Conservation (phyloP, 768 basidiomycete genomes). For the Hygrophorus pudorinus region DNA sequence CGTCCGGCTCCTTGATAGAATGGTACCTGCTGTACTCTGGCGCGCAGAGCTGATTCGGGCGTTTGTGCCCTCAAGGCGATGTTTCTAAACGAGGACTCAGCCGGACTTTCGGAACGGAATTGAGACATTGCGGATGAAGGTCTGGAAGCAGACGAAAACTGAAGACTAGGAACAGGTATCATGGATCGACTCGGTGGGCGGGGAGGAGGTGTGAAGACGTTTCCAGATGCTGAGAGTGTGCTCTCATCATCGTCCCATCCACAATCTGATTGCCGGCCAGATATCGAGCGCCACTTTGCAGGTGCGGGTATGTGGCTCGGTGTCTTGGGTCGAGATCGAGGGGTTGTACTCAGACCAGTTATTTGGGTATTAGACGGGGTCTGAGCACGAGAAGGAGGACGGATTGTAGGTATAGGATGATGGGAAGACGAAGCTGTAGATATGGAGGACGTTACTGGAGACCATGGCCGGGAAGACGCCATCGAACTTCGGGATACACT, state of each 20-base stretch:
- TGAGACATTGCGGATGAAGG: slow-evolving; percentile 66
- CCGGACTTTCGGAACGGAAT: slow-evolving; percentile 46
- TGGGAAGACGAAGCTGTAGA: slow-evolving; percentile 56
- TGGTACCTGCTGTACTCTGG: slow-evolving; percentile 50
- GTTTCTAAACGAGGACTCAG: slow-evolving; percentile 32
- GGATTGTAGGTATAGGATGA: slow-evolving; percentile 29
- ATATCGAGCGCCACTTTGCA: slow-evolving; percentile 37
- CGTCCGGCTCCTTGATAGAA: slow-evolving; percentile 33
- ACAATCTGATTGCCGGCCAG: slow-evolving; percentile 34
- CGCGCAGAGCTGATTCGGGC: slow-evolving; percentile 52
- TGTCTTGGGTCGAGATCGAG: slow-evolving; percentile 67
- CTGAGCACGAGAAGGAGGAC: slow-evolving; percentile 50
- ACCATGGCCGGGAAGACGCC: slow-evolving; percentile 74
- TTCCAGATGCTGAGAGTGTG: slow-evolving; percentile 28
- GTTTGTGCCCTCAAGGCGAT: slow-evolving; percentile 51
- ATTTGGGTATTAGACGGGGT: slow-evolving; percentile 39
- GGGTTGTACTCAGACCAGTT: slow-evolving; percentile 31
- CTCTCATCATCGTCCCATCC: slow-evolving; percentile 39
- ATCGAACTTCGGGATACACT: slow-evolving; percentile 68
- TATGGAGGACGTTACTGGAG: slow-evolving; percentile 60
- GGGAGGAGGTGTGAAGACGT: slow-evolving; percentile 55
- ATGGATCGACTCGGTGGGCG: slow-evolving; percentile 77
- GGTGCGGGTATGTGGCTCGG: slow-evolving; percentile 74
- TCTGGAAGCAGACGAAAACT: slow-evolving; percentile 58
- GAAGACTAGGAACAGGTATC: slow-evolving; percentile 72